Evolutionary conservation across 768 basidiomycete species (phyloP).

Genomic region (Xerocomus brunneocitrinus): DNA sequence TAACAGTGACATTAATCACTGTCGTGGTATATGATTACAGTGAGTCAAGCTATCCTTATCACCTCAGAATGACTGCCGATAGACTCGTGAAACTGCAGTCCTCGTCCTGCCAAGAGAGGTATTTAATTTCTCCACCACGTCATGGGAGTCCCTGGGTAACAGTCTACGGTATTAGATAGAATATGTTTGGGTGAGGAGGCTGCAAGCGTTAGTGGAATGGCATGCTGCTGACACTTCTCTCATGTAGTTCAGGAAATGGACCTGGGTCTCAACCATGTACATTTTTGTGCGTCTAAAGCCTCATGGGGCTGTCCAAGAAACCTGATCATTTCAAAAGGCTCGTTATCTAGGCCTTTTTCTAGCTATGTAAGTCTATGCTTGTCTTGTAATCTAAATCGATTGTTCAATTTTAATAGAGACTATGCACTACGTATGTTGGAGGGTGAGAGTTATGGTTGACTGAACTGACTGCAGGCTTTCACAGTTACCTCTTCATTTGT

Average conservation of each 20-base stretch:
- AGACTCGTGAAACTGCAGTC: too few species aligned
- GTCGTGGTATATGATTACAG: conserved; percentile 1
- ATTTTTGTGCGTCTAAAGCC: background rate
- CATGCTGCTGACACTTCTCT: background rate
- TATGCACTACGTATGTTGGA: background rate
- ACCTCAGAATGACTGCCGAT: too few species aligned
- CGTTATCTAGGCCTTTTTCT: background rate
- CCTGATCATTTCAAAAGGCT: background rate
- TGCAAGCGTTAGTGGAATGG: too few species aligned
- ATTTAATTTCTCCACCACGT: background rate
- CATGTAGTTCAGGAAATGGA: background rate
- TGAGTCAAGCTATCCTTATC: background rate
- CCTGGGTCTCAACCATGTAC: background rate
- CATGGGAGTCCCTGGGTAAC: background rate
- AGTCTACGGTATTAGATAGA: background rate
- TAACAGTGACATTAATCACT: background rate
- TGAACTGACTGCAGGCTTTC: background rate
- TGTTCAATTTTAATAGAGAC: background rate
- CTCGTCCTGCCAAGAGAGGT: too few species aligned
- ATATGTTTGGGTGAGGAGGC: background rate
- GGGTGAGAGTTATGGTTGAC: background rate
- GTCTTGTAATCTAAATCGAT: background rate
- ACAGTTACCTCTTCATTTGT: background rate
- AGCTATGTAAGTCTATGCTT: background rate
- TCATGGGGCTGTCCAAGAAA: too few species aligned